Evolutionary conservation across 805 yeast species (phyloP), one percentile per base, ranked within the genome.

Genomic region (Pichia californica): DNA sequence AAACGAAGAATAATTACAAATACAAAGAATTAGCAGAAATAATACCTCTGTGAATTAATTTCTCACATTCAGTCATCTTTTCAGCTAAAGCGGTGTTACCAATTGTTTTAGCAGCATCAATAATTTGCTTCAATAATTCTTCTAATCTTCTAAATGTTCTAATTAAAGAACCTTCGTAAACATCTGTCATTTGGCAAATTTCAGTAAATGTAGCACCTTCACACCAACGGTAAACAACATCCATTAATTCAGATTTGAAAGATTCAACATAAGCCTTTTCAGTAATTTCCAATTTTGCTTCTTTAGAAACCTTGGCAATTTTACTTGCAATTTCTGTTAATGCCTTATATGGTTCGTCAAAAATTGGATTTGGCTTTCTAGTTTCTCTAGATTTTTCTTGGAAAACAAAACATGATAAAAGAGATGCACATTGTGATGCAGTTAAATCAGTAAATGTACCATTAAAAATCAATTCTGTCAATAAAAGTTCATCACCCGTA

Each of bases 151-250:
- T 83, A 70, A 93, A 93, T 79, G 87, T 85, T 61, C 99, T 80
- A 52, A 93, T 91, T 58, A 93, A 73, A 19, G 95, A 83, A 33
- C 99, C 99, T 68, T 93, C 99, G 54, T 91, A 93, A 35, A 93
- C 98, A 59, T 93, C 99, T 0, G 99, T 93, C 96, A 93, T 88
- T 64, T 91, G 91, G 69, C 98, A 91, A 50, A 93, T 91, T 61
- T 91, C 96, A 0, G 97, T 91, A 64, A 93, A 93, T 0, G 93
- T 70, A 7, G 96, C 96, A 16, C 98, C 98, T 59, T 83, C 82
- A 63, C 96, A 88, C 99, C 99, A 93, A 38, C 91, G 85, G 63
- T 69, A 88, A 1, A 93, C 96, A 40, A 93, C 97, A 61, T 89
- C 98, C 98, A 93, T 91, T 48, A 93, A 72, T 59, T 93, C 96